Base-by-base conservation (phyloP, 352 stramenopile species). In the Phytophthora nicotianae region DNA sequence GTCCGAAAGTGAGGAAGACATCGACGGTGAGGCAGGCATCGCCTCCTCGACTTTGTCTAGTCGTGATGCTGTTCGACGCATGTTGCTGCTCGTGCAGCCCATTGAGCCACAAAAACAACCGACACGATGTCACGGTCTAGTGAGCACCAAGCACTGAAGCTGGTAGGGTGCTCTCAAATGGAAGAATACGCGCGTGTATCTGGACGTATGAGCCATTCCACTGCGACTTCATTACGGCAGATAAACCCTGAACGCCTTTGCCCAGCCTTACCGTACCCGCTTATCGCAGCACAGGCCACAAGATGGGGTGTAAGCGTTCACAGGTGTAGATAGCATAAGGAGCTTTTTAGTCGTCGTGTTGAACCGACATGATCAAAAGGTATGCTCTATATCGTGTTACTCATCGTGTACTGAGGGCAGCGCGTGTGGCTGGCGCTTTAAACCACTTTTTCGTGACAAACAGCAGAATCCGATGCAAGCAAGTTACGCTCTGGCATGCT, bases 31-130 rank as follows among this genome's bases (percentile, higher is more conserved):
- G 16, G 10, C n/a, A 20, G 46, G 62, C 26, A 53, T 58, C 50
- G 46, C 42, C 49, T 67, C 65, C 16, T 68, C 60, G 50, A 43
- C 40, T 59, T 72, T 68, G 46, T 64, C 56, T 21, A 65, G 38
- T 65, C 45, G 62, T 59, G 43, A 56, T 10, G 23, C 46, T n/a
- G 55, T 55, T 27, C 23, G 49, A 17, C 60, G 65, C 54, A 46
- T 64, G 35, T 11, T 71, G 49, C 67, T 75, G 52, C 46, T 75
- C 16, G 51, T 69, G 49, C 67, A 75, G 50, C 67, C 62, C 67
- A 75, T 75, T 68, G 23, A 35, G 24, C 23, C 33, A 56, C 53
- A 53, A 58, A 63, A 53, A 29, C 45, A 37, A 32, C 20, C 51
- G 33, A 26, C 21, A 56, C 20, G 35, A 45, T 24, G 38, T 17